These are phyloP conservation scores for Clonostachys rosea DNA, from an alignment of 2,329 filamentous ascomycete species.

Conservation along the genomic window DNA sequence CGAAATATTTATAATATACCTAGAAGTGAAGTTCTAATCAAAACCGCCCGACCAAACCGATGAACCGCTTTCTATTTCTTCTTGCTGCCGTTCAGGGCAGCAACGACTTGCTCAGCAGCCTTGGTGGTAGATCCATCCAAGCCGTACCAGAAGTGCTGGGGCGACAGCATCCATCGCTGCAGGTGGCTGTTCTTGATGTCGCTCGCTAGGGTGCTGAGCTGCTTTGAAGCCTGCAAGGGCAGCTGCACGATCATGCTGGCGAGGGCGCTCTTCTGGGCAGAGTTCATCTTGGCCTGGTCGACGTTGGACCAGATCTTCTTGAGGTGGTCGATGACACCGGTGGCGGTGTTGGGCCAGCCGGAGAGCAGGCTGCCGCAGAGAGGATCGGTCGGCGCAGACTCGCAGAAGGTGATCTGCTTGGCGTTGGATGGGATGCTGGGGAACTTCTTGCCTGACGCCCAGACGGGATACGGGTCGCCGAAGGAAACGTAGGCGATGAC, in stretches of 20 bases:
- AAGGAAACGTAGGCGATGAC: slow-evolving; percentile 70
- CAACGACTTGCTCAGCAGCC: not conserved
- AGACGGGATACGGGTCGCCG: not conserved
- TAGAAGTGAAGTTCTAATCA: too few relatives aligned
- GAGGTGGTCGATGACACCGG: not conserved
- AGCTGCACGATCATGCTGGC: not conserved
- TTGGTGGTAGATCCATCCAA: not conserved
- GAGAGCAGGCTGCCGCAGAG: not conserved
- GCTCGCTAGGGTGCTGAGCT: not conserved
- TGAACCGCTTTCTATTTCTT: too few relatives aligned
- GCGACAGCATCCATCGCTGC: slow-evolving; percentile 1
- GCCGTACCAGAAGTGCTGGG: slow-evolving; percentile 1
- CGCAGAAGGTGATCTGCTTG: not conserved
- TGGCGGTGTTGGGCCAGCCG: not conserved
- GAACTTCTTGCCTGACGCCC: not conserved
- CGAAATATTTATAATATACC: too few relatives aligned
- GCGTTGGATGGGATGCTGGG: not conserved
- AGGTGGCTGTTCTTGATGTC: not conserved
- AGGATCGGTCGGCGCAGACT: not conserved
- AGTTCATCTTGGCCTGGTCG: slow-evolving; percentile 1
- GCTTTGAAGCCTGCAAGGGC: not conserved
- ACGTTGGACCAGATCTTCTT: slow-evolving; percentile 1
- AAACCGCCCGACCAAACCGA: too few relatives aligned
- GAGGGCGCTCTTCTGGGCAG: not conserved
- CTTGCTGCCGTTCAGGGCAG: too few relatives aligned